Evolutionary conservation across 2,329 filamentous ascomycete species (phyloP).

Genomic region (Bertia moriformis): DNA sequence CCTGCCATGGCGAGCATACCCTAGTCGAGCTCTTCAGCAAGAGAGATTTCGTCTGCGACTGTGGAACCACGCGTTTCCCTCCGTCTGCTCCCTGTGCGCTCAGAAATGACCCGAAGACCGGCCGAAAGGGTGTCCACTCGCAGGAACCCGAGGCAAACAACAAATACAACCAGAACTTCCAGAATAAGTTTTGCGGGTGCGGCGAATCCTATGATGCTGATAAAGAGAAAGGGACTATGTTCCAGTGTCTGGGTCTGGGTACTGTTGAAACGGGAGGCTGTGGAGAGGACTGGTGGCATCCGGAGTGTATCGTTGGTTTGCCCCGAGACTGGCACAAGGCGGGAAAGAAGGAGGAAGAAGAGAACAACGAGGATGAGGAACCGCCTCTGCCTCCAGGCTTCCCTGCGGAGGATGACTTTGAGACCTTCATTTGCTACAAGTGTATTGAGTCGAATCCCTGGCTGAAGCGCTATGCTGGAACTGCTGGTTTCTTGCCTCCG

Average conservation of each 20-base stretch:
- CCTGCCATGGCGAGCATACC: conserved; percentile 88
- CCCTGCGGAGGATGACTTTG: conserved; percentile 49
- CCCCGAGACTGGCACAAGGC: not conserved
- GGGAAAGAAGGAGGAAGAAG: conserved; percentile 12
- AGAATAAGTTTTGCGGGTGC: conserved; percentile 84
- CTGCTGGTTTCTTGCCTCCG: conserved; percentile 41
- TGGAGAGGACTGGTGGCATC: conserved; percentile 96
- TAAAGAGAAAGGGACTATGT: conserved; percentile 92
- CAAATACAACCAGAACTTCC: conserved; percentile 90
- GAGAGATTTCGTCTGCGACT: conserved; percentile 91
- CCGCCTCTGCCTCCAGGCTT: conserved; percentile 42
- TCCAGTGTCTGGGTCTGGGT: conserved; percentile 81
- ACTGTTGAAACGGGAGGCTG: conserved; percentile 71
- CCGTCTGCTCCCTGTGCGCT: conserved; percentile 60
- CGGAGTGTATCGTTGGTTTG: conserved; percentile 30
- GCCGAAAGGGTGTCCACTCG: conserved; percentile 60
- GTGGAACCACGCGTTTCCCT: conserved; percentile 70
- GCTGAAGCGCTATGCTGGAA: conserved; percentile 49
- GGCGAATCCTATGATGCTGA: conserved; percentile 75
- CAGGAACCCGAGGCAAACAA: conserved; percentile 62
- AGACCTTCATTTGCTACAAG: conserved; percentile 52
- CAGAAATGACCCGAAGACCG: conserved; percentile 58
- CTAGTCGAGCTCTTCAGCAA: conserved; percentile 94
- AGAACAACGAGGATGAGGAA: conserved; percentile 12
- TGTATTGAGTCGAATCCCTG: conserved; percentile 47